Base-by-base conservation (phyloP, 352 stramenopile genomes). In the Pythium grandisporangium region DNA sequence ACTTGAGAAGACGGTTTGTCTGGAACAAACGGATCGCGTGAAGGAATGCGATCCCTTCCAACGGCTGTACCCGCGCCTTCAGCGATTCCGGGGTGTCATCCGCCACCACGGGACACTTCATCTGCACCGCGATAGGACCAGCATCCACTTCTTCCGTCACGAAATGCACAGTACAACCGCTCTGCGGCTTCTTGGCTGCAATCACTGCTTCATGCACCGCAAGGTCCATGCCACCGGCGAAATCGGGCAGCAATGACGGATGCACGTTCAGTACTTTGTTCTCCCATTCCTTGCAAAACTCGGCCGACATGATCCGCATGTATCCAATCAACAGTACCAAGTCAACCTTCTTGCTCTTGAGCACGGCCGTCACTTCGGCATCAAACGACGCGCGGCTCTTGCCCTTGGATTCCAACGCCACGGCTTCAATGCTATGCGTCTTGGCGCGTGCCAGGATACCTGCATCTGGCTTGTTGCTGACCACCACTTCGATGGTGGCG, bases 181-280 rank as follows among this genome's bases (percentile, higher is more conserved):
- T 97, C 59, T 97, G 76, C 7, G 70, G 82, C 65, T 97, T 96
- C 45, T 96, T 93, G 24, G 95, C 95, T 46, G 97, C 88, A 27
- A 99, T 70, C 41, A 99, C 97, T 29, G 93, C 95, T 64, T 97
- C 83, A 70, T 99, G 97, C 22, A 99, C 97, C n/a, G 86, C 88
- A 37, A 98, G 65, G 67, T 99, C 96, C 97, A 99, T 99, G 37
- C 96, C 95, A n/a, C 97, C 97, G 48, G 94, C 96, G 66, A 99
- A 98, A 45, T 98, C 96, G 12, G 97, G 97, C 17, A 99, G 76
- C 25, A 99, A 79, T 30, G 94, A 99, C 36, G 97, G 97, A 69
- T 99, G 97, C 34, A 99, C 97, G 69, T 99, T 99, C 13, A 99
- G 81, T 55, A 97, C 97, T 48, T 95, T 86, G 58, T 90, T 80